phyloP scores from a whole-genome alignment of 1,284 basidiomycete species.

The Lentinula novae-zelandiae region DNA sequence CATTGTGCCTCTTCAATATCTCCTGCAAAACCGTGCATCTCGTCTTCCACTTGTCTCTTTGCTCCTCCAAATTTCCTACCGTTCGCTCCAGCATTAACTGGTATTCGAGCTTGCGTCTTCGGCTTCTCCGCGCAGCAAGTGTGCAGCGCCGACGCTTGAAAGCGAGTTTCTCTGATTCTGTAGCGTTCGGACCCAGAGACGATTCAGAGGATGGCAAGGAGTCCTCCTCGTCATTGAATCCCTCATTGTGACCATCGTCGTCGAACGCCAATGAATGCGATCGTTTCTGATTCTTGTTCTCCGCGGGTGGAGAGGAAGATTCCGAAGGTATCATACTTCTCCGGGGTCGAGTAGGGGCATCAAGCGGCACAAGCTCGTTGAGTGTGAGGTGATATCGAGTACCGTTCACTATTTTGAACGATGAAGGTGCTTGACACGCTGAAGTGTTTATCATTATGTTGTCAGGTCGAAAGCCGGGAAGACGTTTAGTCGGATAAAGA shows the following conservation, averaged over 20 bases:
- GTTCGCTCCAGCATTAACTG: constrained; percentile 48
- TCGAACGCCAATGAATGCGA: neutral
- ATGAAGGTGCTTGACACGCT: neutral
- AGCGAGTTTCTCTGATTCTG: constrained; percentile 51
- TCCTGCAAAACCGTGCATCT: constrained; percentile 1
- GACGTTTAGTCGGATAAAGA: neutral
- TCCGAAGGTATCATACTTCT: constrained; percentile 51
- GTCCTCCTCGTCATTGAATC: neutral
- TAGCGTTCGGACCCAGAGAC: constrained; percentile 14
- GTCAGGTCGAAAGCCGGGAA: neutral
- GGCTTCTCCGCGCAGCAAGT: constrained; percentile 56
- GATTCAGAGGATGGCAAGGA: neutral
- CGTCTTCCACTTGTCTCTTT: constrained; percentile 46
- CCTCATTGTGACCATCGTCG: neutral
- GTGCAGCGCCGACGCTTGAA: constrained; percentile 64
- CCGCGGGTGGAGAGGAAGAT: constrained; percentile 33
- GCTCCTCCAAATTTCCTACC: constrained; percentile 38
- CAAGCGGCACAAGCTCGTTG: constrained; percentile 45
- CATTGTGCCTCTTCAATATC: neutral
- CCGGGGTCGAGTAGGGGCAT: constrained; percentile 55
- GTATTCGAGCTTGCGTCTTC: constrained; percentile 62
- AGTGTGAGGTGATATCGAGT: constrained; percentile 52
- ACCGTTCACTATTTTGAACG: constrained; percentile 35
- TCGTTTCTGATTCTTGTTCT: neutral
- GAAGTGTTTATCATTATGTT: neutral